These are phyloP conservation scores for Blastocystis sp. DNA, from an alignment of 352 stramenopile genomes.

Conservation along the genomic window DNA sequence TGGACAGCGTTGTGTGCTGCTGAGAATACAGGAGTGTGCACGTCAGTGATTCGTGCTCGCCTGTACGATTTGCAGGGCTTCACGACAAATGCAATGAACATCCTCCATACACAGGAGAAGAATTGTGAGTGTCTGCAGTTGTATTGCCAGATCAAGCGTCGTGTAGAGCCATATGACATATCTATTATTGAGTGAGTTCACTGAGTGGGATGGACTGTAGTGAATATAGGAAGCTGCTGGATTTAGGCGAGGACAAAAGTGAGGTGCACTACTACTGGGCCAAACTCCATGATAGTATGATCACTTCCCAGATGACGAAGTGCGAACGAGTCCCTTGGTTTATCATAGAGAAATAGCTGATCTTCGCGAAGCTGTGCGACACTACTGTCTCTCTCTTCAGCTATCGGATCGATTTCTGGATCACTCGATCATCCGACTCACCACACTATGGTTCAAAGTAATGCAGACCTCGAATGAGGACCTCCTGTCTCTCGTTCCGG, in stretches of 20 bases:
- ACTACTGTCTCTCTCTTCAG: neutral
- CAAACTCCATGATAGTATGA: neutral
- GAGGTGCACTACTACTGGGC: constrained; percentile 25
- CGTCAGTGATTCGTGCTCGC: neutral
- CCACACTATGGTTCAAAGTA: constrained; percentile 7
- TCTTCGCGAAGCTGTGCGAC: neutral
- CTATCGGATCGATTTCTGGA: neutral
- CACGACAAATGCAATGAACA: constrained; percentile 37
- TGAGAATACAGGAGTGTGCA: neutral
- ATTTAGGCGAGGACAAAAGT: neutral
- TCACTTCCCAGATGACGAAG: neutral
- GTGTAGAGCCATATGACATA: constrained; percentile 26
- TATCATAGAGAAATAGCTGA: neutral
- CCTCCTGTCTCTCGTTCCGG: neutral
- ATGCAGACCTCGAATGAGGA: neutral
- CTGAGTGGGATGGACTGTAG: neutral
- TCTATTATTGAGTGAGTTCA: neutral
- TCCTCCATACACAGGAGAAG: neutral
- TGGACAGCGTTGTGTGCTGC: neutral
- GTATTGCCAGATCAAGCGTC: constrained; percentile 13
- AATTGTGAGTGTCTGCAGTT: neutral
- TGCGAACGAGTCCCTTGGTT: neutral
- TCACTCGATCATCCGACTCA: constrained; percentile 38
- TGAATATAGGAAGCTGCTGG: neutral
- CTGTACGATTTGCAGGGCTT: constrained; percentile 11